These are phyloP conservation scores for Cordyceps tenuipes DNA, from an alignment of 2,329 filamentous ascomycete species.

Conservation along the genomic window DNA sequence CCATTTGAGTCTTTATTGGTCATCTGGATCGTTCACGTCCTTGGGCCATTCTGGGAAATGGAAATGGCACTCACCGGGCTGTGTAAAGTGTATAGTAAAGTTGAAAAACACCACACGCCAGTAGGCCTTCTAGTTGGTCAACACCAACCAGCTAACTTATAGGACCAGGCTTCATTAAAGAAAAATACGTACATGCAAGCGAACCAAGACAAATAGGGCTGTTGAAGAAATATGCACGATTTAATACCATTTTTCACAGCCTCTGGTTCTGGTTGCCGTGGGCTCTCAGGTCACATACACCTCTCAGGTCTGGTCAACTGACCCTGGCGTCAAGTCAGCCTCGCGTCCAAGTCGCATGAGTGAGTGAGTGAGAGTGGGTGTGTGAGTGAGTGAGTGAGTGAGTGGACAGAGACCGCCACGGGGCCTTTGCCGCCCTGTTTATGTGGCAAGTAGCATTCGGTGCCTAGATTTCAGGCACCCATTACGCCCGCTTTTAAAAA, in stretches of 20 bases:
- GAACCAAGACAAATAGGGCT: not conserved
- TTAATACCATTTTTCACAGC: too few relatives aligned
- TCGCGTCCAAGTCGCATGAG: slow-evolving; percentile 9
- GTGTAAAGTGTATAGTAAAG: not conserved
- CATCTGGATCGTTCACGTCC: not conserved
- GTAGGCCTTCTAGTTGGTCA: not conserved
- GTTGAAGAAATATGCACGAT: not conserved
- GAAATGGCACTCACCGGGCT: not conserved
- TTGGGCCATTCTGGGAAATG: not conserved
- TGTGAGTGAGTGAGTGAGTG: too few relatives aligned
- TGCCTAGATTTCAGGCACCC: not conserved
- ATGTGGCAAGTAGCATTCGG: not conserved
- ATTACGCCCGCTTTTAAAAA: not conserved
- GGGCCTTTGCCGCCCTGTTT: not conserved
- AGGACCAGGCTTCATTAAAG: too few relatives aligned
- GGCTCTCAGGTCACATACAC: not conserved
- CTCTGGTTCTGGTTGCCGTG: not conserved
- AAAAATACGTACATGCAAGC: not conserved
- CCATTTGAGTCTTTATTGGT: not conserved
- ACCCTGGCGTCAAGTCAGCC: not conserved
- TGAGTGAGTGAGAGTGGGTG: too few relatives aligned
- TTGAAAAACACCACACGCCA: not conserved
- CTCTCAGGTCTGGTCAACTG: not conserved
- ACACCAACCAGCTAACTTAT: not conserved
- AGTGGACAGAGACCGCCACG: slow-evolving; percentile 1